Conservation (phyloP, 2,329 filamentous ascomycete species). For the Didymella segeticola region DNA sequence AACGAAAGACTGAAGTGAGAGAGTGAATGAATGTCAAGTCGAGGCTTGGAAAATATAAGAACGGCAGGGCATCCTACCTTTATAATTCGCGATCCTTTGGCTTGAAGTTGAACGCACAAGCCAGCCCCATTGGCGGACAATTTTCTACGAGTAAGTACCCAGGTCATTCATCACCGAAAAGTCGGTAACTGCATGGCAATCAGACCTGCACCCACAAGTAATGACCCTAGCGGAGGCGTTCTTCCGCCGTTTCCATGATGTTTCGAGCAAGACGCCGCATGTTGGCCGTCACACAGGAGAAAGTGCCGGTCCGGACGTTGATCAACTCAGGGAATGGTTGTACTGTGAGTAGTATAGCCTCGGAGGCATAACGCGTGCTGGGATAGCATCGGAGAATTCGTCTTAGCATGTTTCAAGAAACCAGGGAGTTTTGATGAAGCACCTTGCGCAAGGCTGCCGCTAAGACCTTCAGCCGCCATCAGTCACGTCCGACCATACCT, state of each 20-base stretch:
- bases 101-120: conserved; percentile 13
- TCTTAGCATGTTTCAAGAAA: conserved; percentile 12
- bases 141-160: conserved; percentile 18
- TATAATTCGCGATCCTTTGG: conserved; percentile 21
- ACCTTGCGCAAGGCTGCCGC: conserved; percentile 13
- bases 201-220: conserved; percentile 15
- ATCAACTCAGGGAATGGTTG: conserved; percentile 7
- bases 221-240: conserved; percentile 13
- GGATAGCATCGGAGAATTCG: conserved; percentile 12
- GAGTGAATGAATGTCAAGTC: conserved; percentile 30
- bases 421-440: conserved; percentile 5
- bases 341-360: conserved; percentile 12
- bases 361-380: conserved; percentile 5
- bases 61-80: conserved; percentile 9
- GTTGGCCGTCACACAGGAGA: conserved; percentile 2
- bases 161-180: conserved; percentile 3
- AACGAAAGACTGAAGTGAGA: conserved; percentile 51
- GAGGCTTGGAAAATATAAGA: conserved; percentile 40
- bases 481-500: not conserved
- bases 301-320: not conserved
- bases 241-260: conserved; percentile 7
- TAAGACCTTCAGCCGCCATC: conserved; percentile 5
- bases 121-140: conserved; percentile 19
- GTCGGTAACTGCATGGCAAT: conserved; percentile 15
- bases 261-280: conserved; percentile 1